phyloP scores from a whole-genome alignment of 352 stramenopile genomes.

The Phytophthora pini region DNA sequence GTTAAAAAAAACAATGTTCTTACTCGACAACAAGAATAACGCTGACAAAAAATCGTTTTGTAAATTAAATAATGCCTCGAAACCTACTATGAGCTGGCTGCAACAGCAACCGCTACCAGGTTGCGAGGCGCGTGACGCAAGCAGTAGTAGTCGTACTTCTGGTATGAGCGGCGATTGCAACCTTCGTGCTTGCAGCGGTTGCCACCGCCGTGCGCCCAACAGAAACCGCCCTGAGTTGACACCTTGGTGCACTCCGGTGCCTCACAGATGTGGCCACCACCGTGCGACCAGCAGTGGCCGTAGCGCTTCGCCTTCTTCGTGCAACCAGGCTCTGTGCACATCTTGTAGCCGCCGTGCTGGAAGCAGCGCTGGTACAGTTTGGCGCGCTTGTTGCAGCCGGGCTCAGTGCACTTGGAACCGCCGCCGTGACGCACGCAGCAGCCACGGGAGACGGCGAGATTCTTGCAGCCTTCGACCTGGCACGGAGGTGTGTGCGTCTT shows the following conservation, averaged over 20 bases:
- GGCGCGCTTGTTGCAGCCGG: constrained; percentile 62
- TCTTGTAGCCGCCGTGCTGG: constrained; percentile 74
- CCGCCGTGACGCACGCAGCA: constrained; percentile 62
- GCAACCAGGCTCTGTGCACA: constrained; percentile 63
- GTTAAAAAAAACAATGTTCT: no score
- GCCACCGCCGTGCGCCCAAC: constrained; percentile 75
- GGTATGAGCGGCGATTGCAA: constrained; percentile 69
- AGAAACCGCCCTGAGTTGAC: constrained; percentile 71
- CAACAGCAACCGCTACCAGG: constrained; percentile 7
- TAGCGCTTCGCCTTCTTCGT: constrained; percentile 73
- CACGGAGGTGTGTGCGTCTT: constrained; percentile 64
- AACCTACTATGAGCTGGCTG: constrained; percentile 1
- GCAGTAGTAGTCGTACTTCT: constrained; percentile 75
- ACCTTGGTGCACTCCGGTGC: constrained; percentile 63
- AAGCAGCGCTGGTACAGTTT: constrained; percentile 77
- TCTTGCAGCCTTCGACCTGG: constrained; percentile 63
- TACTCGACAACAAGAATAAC: not conserved
- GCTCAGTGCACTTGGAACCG: constrained; percentile 53
- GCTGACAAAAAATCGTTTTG: not conserved
- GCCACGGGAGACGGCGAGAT: constrained; percentile 60
- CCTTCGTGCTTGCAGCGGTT: constrained; percentile 65
- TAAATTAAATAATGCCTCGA: constrained; percentile 25
- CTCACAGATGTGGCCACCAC: constrained; percentile 68
- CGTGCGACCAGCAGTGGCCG: constrained; percentile 71
- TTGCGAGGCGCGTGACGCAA: constrained; percentile 43